A percentile compares a stretch with the other conserved stretches of the same genome.
These are phyloP conservation scores for Botrytis squamosa DNA, from an alignment of 2,329 filamentous ascomycete genomes.

Conservation along the genomic window DNA sequence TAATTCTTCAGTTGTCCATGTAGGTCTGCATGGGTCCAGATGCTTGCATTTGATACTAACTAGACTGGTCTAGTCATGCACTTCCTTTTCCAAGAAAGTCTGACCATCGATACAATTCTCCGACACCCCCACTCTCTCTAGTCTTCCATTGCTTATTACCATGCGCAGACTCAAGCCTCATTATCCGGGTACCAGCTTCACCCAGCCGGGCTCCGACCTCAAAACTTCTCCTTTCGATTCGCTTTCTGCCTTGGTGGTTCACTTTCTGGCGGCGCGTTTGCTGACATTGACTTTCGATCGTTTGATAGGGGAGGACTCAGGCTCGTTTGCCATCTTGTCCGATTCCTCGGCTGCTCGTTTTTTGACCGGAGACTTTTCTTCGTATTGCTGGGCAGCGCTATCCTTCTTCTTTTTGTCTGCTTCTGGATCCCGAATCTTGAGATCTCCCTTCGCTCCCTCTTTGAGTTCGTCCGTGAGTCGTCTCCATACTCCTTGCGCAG, in stretches of 20 bases:
- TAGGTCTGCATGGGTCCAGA: background rate
- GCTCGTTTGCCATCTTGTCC: background rate
- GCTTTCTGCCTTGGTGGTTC: background rate
- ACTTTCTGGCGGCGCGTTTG: background rate
- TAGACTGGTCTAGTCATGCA: background rate
- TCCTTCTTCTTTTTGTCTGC: background rate
- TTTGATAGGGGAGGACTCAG: background rate
- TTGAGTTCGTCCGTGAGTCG: constrained; percentile 4
- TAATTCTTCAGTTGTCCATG: background rate
- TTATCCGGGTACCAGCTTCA: background rate
- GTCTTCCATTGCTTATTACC: background rate
- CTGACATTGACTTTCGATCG: background rate
- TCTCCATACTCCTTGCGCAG: background rate
- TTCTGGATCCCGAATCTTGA: background rate
- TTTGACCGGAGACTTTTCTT: background rate
- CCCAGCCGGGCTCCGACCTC: background rate
- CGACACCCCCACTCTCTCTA: background rate
- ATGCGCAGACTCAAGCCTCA: background rate
- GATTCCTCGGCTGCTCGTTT: background rate
- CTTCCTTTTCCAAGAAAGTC: background rate
- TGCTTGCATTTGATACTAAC: background rate
- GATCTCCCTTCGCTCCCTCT: background rate
- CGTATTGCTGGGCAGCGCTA: background rate
- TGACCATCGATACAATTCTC: background rate
- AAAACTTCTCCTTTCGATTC: background rate